phyloP scores from a whole-genome alignment of 108 stramenopile genomes.

The Fragilaria radians region DNA sequence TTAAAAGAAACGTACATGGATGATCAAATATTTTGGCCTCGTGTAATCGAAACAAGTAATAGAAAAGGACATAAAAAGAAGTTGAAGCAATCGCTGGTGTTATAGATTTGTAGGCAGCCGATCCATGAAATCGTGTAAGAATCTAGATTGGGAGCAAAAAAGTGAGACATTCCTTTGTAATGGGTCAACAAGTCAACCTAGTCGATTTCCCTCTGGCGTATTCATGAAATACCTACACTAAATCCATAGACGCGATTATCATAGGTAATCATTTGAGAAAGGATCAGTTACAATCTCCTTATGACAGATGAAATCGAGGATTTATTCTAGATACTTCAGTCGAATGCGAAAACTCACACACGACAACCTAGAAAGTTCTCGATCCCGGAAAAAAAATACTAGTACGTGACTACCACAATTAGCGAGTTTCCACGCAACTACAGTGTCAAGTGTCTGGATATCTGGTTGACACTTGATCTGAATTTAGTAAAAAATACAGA shows the following conservation, averaged over 20 bases:
- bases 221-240: background rate
- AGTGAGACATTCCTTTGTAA: background rate
- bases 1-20: background rate
- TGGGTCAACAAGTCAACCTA: background rate
- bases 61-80: slow-evolving; percentile 14
- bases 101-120: slow-evolving; percentile 35
- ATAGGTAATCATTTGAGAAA: background rate
- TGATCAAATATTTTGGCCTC: background rate
- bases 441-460: too few species aligned
- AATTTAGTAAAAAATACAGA: too few species aligned
- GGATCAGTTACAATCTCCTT: too few species aligned
- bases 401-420: too few species aligned
- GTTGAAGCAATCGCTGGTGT: slow-evolving; percentile 29
- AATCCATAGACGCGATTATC: background rate
- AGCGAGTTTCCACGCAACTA: too few species aligned
- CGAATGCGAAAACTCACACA: too few species aligned
- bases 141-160: background rate
- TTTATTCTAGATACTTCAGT: too few species aligned
- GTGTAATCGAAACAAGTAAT: background rate
- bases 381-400: too few species aligned
- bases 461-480: too few species aligned
- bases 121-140: slow-evolving; percentile 34
- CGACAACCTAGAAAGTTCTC: too few species aligned
- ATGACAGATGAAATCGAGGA: too few species aligned
- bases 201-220: background rate